phyloP scores from a whole-genome alignment of 2,329 filamentous ascomycete species.

The Fusarium albosuccineum region DNA sequence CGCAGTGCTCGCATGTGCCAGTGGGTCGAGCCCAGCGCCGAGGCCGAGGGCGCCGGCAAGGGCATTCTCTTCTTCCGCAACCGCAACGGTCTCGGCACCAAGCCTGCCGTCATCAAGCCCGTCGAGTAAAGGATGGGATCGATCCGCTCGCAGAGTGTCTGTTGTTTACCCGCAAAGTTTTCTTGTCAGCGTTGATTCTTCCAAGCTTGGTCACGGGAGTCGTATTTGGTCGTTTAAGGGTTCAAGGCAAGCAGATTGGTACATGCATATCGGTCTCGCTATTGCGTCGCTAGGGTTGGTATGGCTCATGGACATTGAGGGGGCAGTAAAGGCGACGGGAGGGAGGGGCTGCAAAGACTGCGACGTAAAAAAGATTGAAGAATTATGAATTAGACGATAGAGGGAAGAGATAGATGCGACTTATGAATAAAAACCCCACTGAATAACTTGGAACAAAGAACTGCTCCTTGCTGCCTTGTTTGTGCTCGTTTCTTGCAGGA shows the following conservation, averaged over 20 bases:
- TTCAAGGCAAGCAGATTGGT: slow-evolving; percentile 13
- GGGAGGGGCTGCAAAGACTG: slow-evolving; percentile 29
- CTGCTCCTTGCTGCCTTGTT: not conserved
- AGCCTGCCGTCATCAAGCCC: slow-evolving; percentile 47
- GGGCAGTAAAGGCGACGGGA: not conserved
- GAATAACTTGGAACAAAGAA: slow-evolving; percentile 11
- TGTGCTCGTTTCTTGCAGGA: not conserved
- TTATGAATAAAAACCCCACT: slow-evolving; percentile 30
- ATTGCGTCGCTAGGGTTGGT: slow-evolving; percentile 1
- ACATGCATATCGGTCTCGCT: slow-evolving; percentile 15
- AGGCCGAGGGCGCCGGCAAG: slow-evolving; percentile 82
- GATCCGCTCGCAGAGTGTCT: slow-evolving; percentile 15
- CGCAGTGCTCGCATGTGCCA: slow-evolving; percentile 88
- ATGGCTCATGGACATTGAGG: slow-evolving; percentile 10
- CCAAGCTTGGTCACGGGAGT: slow-evolving; percentile 22
- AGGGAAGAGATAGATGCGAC: slow-evolving; percentile 37
- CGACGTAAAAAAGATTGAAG: slow-evolving; percentile 17
- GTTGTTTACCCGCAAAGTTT: slow-evolving; percentile 3
- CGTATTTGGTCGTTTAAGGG: slow-evolving; percentile 24
- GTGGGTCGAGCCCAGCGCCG: slow-evolving; percentile 94
- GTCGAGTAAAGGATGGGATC: slow-evolving; percentile 22
- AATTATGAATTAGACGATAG: slow-evolving; percentile 32
- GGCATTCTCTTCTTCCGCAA: slow-evolving; percentile 96
- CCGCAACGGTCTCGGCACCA: slow-evolving; percentile 83
- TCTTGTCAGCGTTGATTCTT: slow-evolving; percentile 39